Base-by-base conservation (phyloP, 345 rosid species). In the Eucalyptus victrix region DNA sequence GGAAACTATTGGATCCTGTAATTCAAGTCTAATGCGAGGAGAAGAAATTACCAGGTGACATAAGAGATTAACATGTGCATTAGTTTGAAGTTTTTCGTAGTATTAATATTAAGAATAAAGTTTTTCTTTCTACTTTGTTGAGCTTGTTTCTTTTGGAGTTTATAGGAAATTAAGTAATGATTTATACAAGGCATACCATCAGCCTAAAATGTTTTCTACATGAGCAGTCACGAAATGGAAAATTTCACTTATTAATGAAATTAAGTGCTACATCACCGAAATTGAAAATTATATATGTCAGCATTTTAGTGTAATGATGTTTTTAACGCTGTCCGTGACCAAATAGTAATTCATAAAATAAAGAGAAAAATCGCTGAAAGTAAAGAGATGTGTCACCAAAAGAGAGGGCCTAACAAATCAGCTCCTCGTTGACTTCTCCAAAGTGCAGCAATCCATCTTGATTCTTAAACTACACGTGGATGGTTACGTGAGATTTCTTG, bases 101-200 rank as follows among this genome's bases (percentile, higher is more conserved):
- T 16, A 50, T 50, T 6, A 50, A 50, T 0, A 3, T 50, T 62
- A 62, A 62, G 0, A 12, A 26, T 12, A 24, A 12, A 28, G 1
- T 1, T 30, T 62, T 62, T 12, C 69, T 62, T 8, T 62, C 32
- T 62, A n/a, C 2, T 62, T 62, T 62, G 32, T 62, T 28, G 32
- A 62, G 14, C 69, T 0, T 1, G 2, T 13, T 62, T 62, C 32
- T 62, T 30, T 62, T 1, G 8, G 7, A 62, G 18, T 62, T 62
- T 28, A 4, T 62, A 28, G 32, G 34, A 62, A 30, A 62, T 62
- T 62, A 62, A 62, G 69, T 13, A 62, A 12, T 62, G 32, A 62
- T 50, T 50, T 50, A 50, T 50, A 50, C 53, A 50, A 50, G 19
- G 32, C 14, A 30, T 15, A 62, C 34, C 34, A 30, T 62, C 8